These are phyloP conservation scores for Themeda triandra DNA, from an alignment of 176 grass and related monocot genomes.

Conservation along the genomic window DNA sequence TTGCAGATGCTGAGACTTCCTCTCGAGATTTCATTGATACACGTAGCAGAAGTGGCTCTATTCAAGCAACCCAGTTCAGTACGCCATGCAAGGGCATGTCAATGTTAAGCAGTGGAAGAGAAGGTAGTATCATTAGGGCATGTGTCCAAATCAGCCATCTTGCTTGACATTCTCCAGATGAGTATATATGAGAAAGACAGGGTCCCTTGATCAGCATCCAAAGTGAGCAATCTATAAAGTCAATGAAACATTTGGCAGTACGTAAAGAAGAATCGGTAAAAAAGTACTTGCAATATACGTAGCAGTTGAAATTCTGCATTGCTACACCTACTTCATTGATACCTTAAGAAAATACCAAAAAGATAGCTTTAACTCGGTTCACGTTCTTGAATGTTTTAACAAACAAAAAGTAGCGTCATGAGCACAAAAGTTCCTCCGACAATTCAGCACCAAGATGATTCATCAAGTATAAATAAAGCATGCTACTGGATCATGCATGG, in stretches of 20 bases:
- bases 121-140: constrained; percentile 18
- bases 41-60: background rate
- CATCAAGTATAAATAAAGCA: background rate
- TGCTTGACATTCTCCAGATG: constrained; percentile 29
- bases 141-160: constrained; percentile 3
- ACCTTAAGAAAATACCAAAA: too few species aligned
- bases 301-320: background rate
- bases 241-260: background rate
- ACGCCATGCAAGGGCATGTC: too few species aligned
- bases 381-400: background rate
- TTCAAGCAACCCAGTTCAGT: too few species aligned
- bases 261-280: background rate
- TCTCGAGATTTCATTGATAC: background rate
- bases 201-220: background rate
- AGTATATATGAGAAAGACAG: constrained; percentile 9
- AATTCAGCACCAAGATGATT: background rate
- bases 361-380: too few species aligned
- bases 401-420: background rate
- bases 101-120: background rate
- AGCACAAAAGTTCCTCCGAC: background rate
- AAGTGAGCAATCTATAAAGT: background rate
- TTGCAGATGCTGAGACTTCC: background rate
- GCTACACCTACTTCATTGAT: too few species aligned
- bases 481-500: background rate
- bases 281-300: background rate